Evolutionary conservation across 306 rosid species (phyloP).

Genomic region (Casuarina glauca): DNA sequence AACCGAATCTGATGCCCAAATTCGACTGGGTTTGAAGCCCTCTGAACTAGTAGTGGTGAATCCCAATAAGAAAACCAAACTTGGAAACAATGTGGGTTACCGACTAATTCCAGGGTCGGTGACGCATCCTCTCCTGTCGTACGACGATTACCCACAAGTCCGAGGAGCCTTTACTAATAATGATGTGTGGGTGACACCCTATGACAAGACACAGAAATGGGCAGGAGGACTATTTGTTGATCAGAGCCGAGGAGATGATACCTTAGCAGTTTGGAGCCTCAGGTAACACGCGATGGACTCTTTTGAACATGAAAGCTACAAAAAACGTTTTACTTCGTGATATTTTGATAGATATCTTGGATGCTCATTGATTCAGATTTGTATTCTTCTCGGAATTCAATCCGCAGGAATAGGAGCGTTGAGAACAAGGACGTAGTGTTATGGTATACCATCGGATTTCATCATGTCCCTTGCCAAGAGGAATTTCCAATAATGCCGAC

Average conservation of each 20-base stretch:
- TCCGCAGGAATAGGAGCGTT: slow-evolving; percentile 42
- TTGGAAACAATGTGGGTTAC: slow-evolving; percentile 50
- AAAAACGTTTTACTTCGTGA: too few relatives aligned
- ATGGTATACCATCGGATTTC: slow-evolving; percentile 30
- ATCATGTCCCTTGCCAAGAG: slow-evolving; percentile 53
- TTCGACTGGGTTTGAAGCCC: slow-evolving; percentile 33
- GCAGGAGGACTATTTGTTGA: slow-evolving; percentile 42
- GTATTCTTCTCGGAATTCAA: background rate
- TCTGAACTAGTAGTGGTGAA: slow-evolving; percentile 48
- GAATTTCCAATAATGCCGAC: slow-evolving; percentile 69
- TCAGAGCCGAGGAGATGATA: slow-evolving; percentile 54
- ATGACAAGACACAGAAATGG: slow-evolving; percentile 61
- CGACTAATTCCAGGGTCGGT: slow-evolving; percentile 41
- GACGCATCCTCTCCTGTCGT: slow-evolving; percentile 36
- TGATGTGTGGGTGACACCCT: slow-evolving; percentile 52
- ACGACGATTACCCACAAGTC: slow-evolving; percentile 57
- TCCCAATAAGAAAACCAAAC: slow-evolving; percentile 45
- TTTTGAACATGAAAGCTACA: too few relatives aligned
- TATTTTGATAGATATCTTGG: background rate
- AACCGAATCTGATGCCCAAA: slow-evolving; percentile 42
- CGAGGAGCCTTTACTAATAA: slow-evolving; percentile 55
- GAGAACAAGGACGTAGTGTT: slow-evolving; percentile 50
- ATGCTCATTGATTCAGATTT: background rate
- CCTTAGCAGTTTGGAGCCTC: slow-evolving; percentile 44
- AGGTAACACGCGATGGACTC: background rate